Evolutionary conservation across 352 stramenopile species (phyloP), one percentile per base, ranked within the genome.

Genomic region (Lagenidium giganteum): DNA sequence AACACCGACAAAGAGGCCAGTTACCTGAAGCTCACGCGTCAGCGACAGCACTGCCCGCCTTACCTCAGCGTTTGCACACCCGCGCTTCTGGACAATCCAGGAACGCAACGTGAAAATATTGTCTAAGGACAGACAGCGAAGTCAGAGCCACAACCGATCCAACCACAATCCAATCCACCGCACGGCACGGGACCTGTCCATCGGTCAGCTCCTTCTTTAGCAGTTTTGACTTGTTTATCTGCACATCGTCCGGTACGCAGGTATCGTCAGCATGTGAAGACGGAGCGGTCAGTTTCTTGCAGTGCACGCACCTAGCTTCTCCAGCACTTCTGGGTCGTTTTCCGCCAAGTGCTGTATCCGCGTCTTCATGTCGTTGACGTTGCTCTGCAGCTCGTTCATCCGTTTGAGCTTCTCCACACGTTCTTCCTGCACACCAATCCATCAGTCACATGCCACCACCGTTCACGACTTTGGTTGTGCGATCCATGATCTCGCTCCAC

Each of bases 41-140:
- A n/a, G 28, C 11, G 28, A 33, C 11, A n/a, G n/a, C n/a, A n/a
- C n/a, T n/a, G n/a, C n/a, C n/a, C 20, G 18, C 11, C 13, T 3
- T 52, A 88, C 80, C 56, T 93, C 81, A 18, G 61, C 54, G 5
- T 59, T 64, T 13, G 79, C 42, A 35, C 77, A 77, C 8, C 76
- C 74, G 42, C 79, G 76, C 56, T 93, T 93, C 43, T 91, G 69
- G 12, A 77, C 60, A 22, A 89, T 67, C 81, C 81, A 93, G 17
- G 81, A 85, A 37, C 76, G 83, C 34, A 88, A 52, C n/a, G 66
- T 87, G 54, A 74, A 93, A 25, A 90, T 58, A 42, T 93, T 93
- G 59, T 93, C 81, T 87, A 35, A 11, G 8, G n/a, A 8, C 22
- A 40, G 5, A 27, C 20, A 20, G 20, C 20, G 1, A 7, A 24